Percentiles rank a stretch among this genome's conserved stretches.
phyloP scores from a whole-genome alignment of 331 rosid species.

The Quercus lobata region DNA sequence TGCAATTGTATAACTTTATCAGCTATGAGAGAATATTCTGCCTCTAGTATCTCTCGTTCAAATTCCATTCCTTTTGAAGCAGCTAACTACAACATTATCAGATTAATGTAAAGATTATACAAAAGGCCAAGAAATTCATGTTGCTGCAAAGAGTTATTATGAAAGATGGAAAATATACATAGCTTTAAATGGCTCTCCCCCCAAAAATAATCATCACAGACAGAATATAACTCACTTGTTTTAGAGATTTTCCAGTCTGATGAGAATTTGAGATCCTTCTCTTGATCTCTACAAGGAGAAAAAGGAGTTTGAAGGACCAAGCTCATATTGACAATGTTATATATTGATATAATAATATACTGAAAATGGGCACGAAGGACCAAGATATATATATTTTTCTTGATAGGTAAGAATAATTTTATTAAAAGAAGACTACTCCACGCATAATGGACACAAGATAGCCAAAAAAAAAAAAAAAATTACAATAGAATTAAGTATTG shows the following conservation, averaged over 20 bases:
- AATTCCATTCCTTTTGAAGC: constrained; percentile 71
- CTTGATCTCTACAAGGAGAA: constrained; percentile 55
- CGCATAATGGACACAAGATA: too few relatives aligned
- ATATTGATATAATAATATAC: neutral
- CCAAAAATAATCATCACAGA: constrained; percentile 16
- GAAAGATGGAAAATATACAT: constrained; percentile 8
- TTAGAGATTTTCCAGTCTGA: constrained; percentile 49
- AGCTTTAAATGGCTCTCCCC: neutral
- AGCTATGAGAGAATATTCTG: constrained; percentile 53
- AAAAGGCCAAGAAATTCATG: constrained; percentile 21
- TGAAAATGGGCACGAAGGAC: neutral
- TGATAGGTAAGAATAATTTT: too few relatives aligned
- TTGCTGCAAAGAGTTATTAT: neutral
- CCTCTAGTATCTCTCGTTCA: constrained; percentile 82
- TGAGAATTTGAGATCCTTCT: constrained; percentile 55
- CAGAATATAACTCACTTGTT: constrained; percentile 43
- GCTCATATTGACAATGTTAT: constrained; percentile 3
- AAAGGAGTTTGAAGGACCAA: constrained; percentile 22
- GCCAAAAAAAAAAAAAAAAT: too few relatives aligned
- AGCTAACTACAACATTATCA: constrained; percentile 46
- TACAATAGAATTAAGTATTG: too few relatives aligned
- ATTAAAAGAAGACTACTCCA: too few relatives aligned
- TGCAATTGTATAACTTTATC: constrained; percentile 68
- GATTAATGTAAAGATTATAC: constrained; percentile 4
- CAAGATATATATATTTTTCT: too few relatives aligned